Evolutionary conservation across 371 early-diverging fungal genomes (phyloP), one percentile per base, ranked within the genome.

Genomic region (Mucor sp.): DNA sequence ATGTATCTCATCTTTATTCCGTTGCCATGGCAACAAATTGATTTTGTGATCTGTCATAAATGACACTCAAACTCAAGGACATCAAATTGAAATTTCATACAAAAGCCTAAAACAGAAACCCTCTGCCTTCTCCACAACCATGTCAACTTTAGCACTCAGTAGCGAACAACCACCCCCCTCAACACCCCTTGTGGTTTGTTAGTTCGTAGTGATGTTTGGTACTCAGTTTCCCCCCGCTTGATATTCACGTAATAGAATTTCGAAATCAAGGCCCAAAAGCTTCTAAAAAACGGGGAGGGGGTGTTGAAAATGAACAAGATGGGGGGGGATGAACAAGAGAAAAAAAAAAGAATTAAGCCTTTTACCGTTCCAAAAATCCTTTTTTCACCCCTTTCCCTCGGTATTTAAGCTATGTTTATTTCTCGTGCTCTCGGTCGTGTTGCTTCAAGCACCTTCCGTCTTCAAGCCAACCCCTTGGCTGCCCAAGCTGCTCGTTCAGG

Each of bases 361-460:
- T 63, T 62, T 55, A 60, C 64, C 55, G 64, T 63, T 50, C 47
- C 47, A 33, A 62, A 69, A 65, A 48, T 48, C 57, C 60, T 64
- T 72, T 60, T 47, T 63, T 63, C 61, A 55, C 64, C 67, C 63
- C 61, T 72, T 68, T 63, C 69, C 50, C 65, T 73, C 66, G 73
- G 66, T 69, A 69, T 66, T 60, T 63, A 67, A 67, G 66, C 70
- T 37, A 74, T 74, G 74, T 74, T 69, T 72, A 74, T 74, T 69
- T 64, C 72, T 75, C 76, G 76, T 72, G 76, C 76, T 64, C 72
- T 75, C 67, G 76, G 76, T 66, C 72, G 72, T 62, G 69, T 72
- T 63, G 72, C 76, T 66, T 75, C 72, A 44, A 69, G 68, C 76
- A 62, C 76, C 59, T 57, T 72, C 68, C 76, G 76, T 60, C 62